Percentiles rank a stretch among this genome's conserved stretches.
Conservation (phyloP, 805 yeast species). For the Candida schatavii region DNA sequence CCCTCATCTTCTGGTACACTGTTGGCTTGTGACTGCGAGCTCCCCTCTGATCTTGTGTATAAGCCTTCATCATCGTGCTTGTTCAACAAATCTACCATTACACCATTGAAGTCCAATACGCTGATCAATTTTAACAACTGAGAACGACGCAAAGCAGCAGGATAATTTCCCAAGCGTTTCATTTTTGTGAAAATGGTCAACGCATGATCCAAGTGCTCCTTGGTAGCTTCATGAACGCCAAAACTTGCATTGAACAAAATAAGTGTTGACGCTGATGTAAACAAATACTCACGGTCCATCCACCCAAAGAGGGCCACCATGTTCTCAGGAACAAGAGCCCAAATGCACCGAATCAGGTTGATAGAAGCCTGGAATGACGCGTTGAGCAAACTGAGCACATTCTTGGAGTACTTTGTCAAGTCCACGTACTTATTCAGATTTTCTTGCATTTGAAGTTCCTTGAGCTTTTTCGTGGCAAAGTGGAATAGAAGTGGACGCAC, state of each 20-base stretch:
- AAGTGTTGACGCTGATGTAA: slow-evolving; percentile 72
- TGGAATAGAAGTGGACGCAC: slow-evolving; percentile 76
- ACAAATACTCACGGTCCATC: slow-evolving; percentile 81
- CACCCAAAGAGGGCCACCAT: slow-evolving; percentile 86
- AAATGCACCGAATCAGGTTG: slow-evolving; percentile 66
- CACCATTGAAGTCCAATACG: slow-evolving; percentile 65
- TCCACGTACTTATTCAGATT: slow-evolving; percentile 54
- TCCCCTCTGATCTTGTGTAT: slow-evolving; percentile 6
- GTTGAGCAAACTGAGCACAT: slow-evolving; percentile 65
- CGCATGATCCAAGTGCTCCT: slow-evolving; percentile 71
- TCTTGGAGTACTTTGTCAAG: slow-evolving; percentile 62
- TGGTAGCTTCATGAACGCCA: slow-evolving; percentile 77
- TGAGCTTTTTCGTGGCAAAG: slow-evolving; percentile 66
- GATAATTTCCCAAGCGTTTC: slow-evolving; percentile 76
- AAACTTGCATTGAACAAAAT: slow-evolving; percentile 74
- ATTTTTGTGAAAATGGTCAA: slow-evolving; percentile 65
- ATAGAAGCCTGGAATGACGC: slow-evolving; percentile 81
- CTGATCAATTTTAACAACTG: slow-evolving; percentile 64
- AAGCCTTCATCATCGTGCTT: slow-evolving; percentile 53
- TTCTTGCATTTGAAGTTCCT: slow-evolving; percentile 37
- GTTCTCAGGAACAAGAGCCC: slow-evolving; percentile 73
- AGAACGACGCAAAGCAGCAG: slow-evolving; percentile 72
- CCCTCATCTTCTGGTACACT: neutral
- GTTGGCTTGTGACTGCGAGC: no score
- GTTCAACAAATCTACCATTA: slow-evolving; percentile 52